Conservation (phyloP, 257 asterid species). For the Thymus quinquecostatus region DNA sequence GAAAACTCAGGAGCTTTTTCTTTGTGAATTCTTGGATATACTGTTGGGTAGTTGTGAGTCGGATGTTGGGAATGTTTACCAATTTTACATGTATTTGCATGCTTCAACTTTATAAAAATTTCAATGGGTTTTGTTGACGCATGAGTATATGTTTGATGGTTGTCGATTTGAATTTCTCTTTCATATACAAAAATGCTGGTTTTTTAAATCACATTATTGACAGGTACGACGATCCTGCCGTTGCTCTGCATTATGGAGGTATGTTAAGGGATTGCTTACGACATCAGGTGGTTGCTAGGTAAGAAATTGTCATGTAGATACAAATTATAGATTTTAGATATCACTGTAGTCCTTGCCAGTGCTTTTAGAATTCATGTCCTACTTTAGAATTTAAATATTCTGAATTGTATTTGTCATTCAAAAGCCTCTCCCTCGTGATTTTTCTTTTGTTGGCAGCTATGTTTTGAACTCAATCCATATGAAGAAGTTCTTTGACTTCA, state of each 20-base stretch:
- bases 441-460: constrained; percentile 48
- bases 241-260: constrained; percentile 84
- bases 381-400: neutral
- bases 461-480: constrained; percentile 65
- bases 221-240: constrained; percentile 76
- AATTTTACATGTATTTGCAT: neutral
- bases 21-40: neutral
- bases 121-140: neutral
- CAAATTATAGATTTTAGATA: neutral
- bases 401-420: neutral
- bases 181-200: neutral
- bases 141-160: constrained; percentile 6
- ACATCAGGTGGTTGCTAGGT: constrained; percentile 90
- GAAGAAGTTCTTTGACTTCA: constrained; percentile 71
- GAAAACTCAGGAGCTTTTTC: neutral
- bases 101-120: neutral
- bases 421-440: neutral
- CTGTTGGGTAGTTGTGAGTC: neutral
- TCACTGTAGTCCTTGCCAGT: neutral
- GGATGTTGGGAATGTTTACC: neutral
- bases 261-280: constrained; percentile 93
- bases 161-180: neutral
- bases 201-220: constrained; percentile 4
- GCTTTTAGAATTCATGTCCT: too few relatives aligned
- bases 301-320: constrained; percentile 19